Percentiles rank a stretch among this genome's conserved stretches.
These are phyloP conservation scores for Wickerhamiella brachini DNA, from an alignment of 805 yeast genomes.

Conservation along the genomic window DNA sequence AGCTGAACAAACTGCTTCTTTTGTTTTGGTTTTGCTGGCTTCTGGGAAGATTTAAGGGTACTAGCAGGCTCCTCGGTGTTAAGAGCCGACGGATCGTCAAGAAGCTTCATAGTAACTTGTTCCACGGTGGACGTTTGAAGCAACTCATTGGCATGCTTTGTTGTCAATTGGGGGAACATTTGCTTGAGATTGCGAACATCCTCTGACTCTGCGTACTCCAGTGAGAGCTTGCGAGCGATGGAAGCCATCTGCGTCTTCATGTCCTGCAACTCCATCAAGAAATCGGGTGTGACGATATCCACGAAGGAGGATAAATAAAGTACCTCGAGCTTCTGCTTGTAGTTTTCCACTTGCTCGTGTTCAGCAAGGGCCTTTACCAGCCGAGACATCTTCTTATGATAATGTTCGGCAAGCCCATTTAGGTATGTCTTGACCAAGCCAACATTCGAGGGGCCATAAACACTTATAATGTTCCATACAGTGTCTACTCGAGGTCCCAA, in stretches of 20 bases:
- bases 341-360: slow-evolving; percentile 15
- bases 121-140: slow-evolving; percentile 42
- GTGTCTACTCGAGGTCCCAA: slow-evolving; percentile 13
- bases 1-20: slow-evolving; percentile 22
- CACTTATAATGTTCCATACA: slow-evolving; percentile 16
- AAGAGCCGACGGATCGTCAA: slow-evolving; percentile 45
- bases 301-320: slow-evolving; percentile 4
- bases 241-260: background rate
- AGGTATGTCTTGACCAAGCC: slow-evolving; percentile 4
- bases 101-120: slow-evolving; percentile 38
- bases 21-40: slow-evolving; percentile 4
- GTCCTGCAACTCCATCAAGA: background rate
- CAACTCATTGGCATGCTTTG: slow-evolving; percentile 34
- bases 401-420: slow-evolving; percentile 3
- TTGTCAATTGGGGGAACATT: slow-evolving; percentile 51
- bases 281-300: slow-evolving; percentile 4
- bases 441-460: slow-evolving; percentile 17
- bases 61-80: slow-evolving; percentile 22
- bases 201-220: background rate
- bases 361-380: slow-evolving; percentile 5
- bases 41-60: too few relatives aligned
- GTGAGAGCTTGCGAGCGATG: background rate
- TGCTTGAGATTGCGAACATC: slow-evolving; percentile 1
- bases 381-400: background rate
- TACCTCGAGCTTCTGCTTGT: slow-evolving; percentile 32